Conservation (phyloP, 257 asterid genomes). For the Solanum ossicruentum region DNA sequence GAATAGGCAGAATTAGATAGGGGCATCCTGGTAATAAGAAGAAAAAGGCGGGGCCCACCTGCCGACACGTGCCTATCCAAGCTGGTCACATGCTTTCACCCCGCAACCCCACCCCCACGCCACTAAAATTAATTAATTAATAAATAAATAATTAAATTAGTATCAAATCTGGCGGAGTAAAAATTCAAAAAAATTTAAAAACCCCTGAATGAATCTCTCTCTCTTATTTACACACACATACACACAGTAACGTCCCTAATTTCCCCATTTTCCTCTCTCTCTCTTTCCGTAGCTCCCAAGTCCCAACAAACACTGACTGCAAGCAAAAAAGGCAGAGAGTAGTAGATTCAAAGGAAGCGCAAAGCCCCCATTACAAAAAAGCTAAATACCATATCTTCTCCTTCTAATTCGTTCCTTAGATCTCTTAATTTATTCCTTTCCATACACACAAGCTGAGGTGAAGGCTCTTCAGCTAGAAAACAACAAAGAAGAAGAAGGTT, state of each 20-base stretch:
- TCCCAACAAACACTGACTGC: constrained; percentile 3
- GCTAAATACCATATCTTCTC: neutral
- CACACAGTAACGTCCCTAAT: neutral
- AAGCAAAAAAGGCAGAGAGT: neutral
- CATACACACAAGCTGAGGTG: neutral
- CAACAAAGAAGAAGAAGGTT: neutral
- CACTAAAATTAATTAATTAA: neutral
- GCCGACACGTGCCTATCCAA: constrained; percentile 17
- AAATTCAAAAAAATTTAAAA: constrained; percentile 1
- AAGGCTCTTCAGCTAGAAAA: neutral
- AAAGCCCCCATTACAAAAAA: neutral
- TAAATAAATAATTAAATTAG: neutral
- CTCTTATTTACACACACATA: neutral
- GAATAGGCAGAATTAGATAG: neutral
- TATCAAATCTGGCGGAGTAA: constrained; percentile 5
- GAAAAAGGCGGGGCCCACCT: neutral
- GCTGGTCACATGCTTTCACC: constrained; percentile 19
- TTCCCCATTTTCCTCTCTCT: neutral
- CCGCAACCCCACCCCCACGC: neutral
- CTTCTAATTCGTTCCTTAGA: neutral
- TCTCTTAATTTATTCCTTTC: neutral
- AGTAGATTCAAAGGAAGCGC: neutral
- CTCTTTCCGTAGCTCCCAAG: neutral
- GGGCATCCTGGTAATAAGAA: neutral
- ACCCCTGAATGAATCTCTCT: neutral